Evolutionary conservation across 2,329 filamentous ascomycete species (phyloP), one percentile per base, ranked within the genome.

Genomic region (Penicillium aurantiogriseum): DNA sequence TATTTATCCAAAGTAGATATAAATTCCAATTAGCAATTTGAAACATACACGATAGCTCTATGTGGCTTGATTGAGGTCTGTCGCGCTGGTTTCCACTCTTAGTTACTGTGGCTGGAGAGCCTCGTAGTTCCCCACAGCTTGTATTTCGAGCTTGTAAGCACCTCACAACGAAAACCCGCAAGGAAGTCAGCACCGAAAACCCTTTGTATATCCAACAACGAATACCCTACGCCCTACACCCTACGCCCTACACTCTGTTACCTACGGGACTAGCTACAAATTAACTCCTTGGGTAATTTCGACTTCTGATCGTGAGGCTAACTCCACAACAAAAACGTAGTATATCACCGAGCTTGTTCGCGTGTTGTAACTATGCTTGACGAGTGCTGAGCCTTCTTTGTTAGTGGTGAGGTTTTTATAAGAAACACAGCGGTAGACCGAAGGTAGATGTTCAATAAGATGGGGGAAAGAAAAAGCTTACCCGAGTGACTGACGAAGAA

Each of bases 231-330:
- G 0, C n/a, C n/a, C 44, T 46, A 46, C 7, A 23, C 21, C 21
- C 21, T 23, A 23, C 2, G 3, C 17, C 27, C 44, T 46, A 33
- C n/a, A 3, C 33, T 17, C 5, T 35, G 15, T 6, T 6, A 4
- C 19, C 15, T n/a, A 25, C 19, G 1, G 9, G 19, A 25, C 5
- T 5, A 39, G 9, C 11, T 25, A 50, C 23, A 29, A 39, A 2
- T 7, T 6, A 50, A 38, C 19, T 38, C 31, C 35, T 5, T 21
- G 21, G 39, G 21, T 23, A 50, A 35, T 50, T 27, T 19, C 21
- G 17, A 21, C 27, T 47, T 47, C 48, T 29, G 31, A 53, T 53
- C 48, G 25, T 48, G 42, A 53, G 51, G 51, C 42, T 48, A 48
- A 47, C 17, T 19, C 11, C 51, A 47, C 51, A 38, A n/a, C 15